Conservation (phyloP, 371 early-diverging fungal genomes). For the Quaeritorhiza haematococci region DNA sequence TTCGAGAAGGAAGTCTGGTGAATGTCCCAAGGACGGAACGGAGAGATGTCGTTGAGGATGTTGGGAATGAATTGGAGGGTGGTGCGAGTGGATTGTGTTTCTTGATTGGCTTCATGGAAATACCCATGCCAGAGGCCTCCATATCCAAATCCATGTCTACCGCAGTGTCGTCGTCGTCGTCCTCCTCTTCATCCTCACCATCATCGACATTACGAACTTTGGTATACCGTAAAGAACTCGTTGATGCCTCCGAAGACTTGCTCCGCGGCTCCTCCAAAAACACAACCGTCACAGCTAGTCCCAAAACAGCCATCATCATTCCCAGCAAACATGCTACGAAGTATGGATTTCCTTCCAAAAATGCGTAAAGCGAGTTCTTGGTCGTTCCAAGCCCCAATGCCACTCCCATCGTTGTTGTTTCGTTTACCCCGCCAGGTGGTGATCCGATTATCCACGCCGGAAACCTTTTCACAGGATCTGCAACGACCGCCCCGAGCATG, state of each 20-base stretch:
- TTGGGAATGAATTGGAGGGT: no score
- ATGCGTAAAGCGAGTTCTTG: no score
- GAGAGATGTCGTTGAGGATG: no score
- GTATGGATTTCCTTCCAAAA: conserved; percentile 21
- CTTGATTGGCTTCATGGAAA: not conserved
- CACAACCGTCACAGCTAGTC: not conserved
- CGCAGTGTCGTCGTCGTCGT: not conserved
- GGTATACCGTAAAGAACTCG: not conserved
- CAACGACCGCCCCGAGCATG: conserved; percentile 33
- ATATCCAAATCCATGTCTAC: not conserved
- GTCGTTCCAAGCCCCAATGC: no score
- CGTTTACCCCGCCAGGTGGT: not conserved
- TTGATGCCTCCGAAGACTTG: not conserved
- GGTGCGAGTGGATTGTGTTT: no score
- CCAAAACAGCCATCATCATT: conserved; percentile 2
- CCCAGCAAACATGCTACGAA: conserved; percentile 26
- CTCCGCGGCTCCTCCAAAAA: not conserved
- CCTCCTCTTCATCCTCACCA: not conserved
- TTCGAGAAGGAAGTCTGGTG: conserved; percentile 9
- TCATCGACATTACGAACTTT: not conserved
- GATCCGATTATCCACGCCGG: conserved; percentile 1
- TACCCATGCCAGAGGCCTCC: not conserved
- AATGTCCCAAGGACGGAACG: not conserved
- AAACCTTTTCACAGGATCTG: conserved; percentile 10
- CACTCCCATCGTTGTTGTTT: no score